Percentiles rank a stretch among this genome's conserved stretches.
phyloP scores from a whole-genome alignment of 441 rosid genomes.

The Mallotus japonicus region DNA sequence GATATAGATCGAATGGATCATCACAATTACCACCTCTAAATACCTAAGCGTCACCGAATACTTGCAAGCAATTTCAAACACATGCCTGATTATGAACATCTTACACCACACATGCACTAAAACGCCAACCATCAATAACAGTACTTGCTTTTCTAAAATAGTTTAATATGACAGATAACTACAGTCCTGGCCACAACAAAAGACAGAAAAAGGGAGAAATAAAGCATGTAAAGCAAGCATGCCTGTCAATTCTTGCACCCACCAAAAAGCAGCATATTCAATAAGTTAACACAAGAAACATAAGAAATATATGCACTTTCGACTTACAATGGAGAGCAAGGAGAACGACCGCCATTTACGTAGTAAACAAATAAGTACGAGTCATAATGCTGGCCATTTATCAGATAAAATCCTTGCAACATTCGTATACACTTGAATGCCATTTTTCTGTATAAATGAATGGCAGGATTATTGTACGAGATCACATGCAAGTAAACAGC shows the following conservation, averaged over 20 bases:
- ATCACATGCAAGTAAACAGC: slow-evolving; percentile 96
- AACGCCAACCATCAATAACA: neutral
- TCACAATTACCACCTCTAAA: neutral
- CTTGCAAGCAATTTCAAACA: neutral
- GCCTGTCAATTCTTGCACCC: neutral
- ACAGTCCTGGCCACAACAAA: neutral
- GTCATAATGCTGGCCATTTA: slow-evolving; percentile 82
- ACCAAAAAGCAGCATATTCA: no score
- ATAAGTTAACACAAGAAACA: neutral
- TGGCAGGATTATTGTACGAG: slow-evolving; percentile 87
- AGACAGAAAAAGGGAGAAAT: neutral
- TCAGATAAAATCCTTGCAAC: slow-evolving; percentile 76
- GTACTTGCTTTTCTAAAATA: neutral
- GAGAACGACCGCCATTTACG: slow-evolving; percentile 76
- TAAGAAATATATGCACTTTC: neutral
- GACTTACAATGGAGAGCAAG: slow-evolving; percentile 92
- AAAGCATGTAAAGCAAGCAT: neutral
- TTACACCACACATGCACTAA: neutral
- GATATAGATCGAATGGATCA: neutral
- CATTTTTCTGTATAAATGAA: slow-evolving; percentile 84
- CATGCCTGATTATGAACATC: neutral
- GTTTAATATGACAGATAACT: neutral
- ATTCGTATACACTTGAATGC: slow-evolving; percentile 72
- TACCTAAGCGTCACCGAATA: neutral
- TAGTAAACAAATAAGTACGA: slow-evolving; percentile 83